phyloP scores from a whole-genome alignment of 2,329 filamentous ascomycete species.

The Talaromyces sp. region DNA sequence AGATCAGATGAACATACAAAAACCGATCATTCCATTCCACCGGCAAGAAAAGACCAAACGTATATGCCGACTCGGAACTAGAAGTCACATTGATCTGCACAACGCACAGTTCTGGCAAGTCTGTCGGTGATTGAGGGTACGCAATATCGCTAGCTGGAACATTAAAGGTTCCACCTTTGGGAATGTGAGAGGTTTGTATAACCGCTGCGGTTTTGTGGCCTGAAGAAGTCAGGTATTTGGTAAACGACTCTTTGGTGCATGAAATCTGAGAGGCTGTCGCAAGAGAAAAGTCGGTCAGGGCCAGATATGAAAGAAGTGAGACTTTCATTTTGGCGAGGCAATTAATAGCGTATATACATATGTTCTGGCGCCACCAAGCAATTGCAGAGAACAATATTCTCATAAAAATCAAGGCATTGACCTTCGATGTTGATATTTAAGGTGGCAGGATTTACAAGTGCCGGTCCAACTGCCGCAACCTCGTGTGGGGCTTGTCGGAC shows the following conservation, averaged over 20 bases:
- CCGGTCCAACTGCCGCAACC: not conserved
- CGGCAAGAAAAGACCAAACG: slow-evolving; percentile 1
- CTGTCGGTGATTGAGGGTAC: slow-evolving; percentile 1
- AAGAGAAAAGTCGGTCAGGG: not conserved
- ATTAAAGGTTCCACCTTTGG: not conserved
- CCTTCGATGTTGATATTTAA: not conserved
- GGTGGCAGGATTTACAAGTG: not conserved
- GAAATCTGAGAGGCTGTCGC: not conserved
- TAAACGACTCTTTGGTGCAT: not conserved
- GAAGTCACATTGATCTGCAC: slow-evolving; percentile 5
- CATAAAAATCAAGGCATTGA: not conserved
- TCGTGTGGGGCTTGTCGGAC: not conserved
- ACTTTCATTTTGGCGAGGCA: not conserved
- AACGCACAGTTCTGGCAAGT: not conserved
- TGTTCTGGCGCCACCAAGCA: not conserved
- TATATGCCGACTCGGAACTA: not conserved
- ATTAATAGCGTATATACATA: not conserved
- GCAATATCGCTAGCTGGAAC: slow-evolving; percentile 1
- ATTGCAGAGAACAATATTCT: not conserved
- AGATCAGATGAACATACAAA: not conserved
- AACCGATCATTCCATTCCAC: slow-evolving; percentile 1
- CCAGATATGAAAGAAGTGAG: not conserved
- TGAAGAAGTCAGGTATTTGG: not conserved
- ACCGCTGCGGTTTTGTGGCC: not conserved
- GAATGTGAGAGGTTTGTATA: not conserved